Percentiles rank a stretch among this genome's conserved stretches.
Evolutionary conservation across 148 eudicot species (phyloP).

Genomic region (Rhododendron ovatum): DNA sequence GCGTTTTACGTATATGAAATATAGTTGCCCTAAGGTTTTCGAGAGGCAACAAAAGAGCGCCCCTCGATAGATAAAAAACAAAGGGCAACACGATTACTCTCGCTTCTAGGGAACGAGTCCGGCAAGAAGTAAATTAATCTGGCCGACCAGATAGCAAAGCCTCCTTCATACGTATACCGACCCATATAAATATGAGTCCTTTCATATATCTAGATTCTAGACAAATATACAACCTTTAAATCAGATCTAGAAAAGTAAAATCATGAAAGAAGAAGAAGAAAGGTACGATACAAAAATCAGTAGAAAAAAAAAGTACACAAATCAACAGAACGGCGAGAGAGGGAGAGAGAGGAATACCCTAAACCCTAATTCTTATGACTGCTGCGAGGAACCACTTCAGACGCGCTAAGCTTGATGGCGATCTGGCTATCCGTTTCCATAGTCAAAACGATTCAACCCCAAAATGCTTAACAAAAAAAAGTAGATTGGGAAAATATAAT

Average conservation of each 20-base stretch:
- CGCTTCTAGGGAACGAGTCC: conserved; percentile 92
- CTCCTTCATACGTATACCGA: neutral
- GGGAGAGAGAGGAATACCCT: too few species aligned
- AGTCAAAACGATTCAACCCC: too few species aligned
- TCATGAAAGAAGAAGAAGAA: neutral
- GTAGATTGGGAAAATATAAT: too few species aligned
- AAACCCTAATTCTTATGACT: neutral
- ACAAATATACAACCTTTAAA: neutral
- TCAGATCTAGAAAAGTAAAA: neutral
- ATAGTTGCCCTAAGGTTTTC: conserved; percentile 36
- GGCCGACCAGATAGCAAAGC: conserved; percentile 39
- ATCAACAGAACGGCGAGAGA: neutral
- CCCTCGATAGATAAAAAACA: neutral
- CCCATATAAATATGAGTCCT: neutral
- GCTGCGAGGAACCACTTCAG: neutral
- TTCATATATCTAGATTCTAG: too few species aligned
- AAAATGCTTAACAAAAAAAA: too few species aligned
- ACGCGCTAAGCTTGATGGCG: too few species aligned
- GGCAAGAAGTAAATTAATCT: conserved; percentile 30
- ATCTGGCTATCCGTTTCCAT: too few species aligned
- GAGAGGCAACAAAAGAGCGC: conserved; percentile 2
- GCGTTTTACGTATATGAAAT: neutral
- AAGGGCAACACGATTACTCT: conserved; percentile 39
- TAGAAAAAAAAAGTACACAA: neutral
- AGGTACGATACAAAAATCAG: too few species aligned